A percentile compares a stretch with the other conserved stretches of the same genome.
These are phyloP conservation scores for Pichia sp. DNA, from an alignment of 1,139 yeast species.

Conservation along the genomic window DNA sequence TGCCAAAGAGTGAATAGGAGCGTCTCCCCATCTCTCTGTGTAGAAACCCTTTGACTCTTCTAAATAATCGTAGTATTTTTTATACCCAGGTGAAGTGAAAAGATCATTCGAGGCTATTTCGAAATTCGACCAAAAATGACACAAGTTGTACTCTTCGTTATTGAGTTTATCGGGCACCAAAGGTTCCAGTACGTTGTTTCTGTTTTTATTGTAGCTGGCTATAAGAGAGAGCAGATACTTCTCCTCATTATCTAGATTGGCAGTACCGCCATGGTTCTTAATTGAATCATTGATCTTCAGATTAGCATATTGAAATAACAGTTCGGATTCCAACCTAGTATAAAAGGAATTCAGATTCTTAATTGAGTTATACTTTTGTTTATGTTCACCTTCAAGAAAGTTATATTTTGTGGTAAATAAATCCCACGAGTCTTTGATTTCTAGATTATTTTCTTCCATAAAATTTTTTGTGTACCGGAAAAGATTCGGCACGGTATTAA, in stretches of 20 bases:
- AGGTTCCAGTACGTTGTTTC: conserved; percentile 23
- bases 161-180: conserved; percentile 47
- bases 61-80: conserved; percentile 54
- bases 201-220: conserved; percentile 18
- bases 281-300: conserved; percentile 20
- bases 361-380: conserved; percentile 23
- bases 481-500: conserved; percentile 72
- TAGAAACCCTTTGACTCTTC: conserved; percentile 76
- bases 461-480: conserved; percentile 64
- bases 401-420: conserved; percentile 35
- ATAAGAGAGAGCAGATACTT: background rate
- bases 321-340: conserved; percentile 12
- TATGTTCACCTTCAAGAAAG: conserved; percentile 21
- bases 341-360: conserved; percentile 15
- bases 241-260: background rate
- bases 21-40: conserved; percentile 93
- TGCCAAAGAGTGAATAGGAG: conserved; percentile 84
- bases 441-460: conserved; percentile 37
- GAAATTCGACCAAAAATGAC: conserved; percentile 93
- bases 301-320: conserved; percentile 17
- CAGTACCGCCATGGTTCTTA: background rate
- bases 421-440: conserved; percentile 47
- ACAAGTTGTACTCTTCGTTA: conserved; percentile 49
- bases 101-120: conserved; percentile 79
- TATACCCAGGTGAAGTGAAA: conserved; percentile 56